Percentiles rank a stretch among this genome's conserved stretches.
Conservation (phyloP, 2,329 filamentous ascomycete genomes). For the Gnomoniopsis smithogilvyi region DNA sequence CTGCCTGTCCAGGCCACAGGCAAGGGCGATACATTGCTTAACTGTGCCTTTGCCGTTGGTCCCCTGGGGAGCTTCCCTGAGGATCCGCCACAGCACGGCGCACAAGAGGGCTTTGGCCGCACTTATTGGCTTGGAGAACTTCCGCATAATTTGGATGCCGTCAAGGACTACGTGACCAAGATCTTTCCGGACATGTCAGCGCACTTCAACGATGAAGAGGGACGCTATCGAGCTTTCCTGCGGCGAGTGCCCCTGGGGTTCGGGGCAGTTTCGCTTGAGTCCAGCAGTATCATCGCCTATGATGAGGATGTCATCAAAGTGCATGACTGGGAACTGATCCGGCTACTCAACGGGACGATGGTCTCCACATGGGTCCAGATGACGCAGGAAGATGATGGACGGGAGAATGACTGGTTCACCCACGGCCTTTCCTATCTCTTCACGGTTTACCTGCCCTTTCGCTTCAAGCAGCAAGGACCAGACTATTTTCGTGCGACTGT, state of each 20-base stretch:
- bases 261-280: background rate
- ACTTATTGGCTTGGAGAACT: constrained; percentile 26
- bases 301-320: constrained; percentile 19
- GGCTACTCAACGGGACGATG: constrained; percentile 21
- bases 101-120: constrained; percentile 15
- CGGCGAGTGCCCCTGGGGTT: constrained; percentile 5
- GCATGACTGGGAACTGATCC: constrained; percentile 22
- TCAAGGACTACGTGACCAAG: constrained; percentile 20
- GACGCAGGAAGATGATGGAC: constrained; percentile 5
- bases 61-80: constrained; percentile 19
- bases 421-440: constrained; percentile 14
- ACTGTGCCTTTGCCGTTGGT: constrained; percentile 25
- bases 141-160: constrained; percentile 21
- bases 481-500: constrained; percentile 23
- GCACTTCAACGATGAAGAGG: constrained; percentile 19
- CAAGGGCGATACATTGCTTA: constrained; percentile 15
- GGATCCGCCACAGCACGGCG: background rate
- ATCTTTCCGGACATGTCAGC: constrained; percentile 20
- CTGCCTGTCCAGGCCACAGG: constrained; percentile 16
- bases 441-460: constrained; percentile 24
- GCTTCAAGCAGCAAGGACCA: constrained; percentile 14
- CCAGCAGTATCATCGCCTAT: constrained; percentile 24
- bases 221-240: constrained; percentile 22
- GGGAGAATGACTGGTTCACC: constrained; percentile 19
- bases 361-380: constrained; percentile 19